These are phyloP conservation scores for Diplocarpon rosae DNA, from an alignment of 2,329 filamentous ascomycete genomes.

Conservation along the genomic window DNA sequence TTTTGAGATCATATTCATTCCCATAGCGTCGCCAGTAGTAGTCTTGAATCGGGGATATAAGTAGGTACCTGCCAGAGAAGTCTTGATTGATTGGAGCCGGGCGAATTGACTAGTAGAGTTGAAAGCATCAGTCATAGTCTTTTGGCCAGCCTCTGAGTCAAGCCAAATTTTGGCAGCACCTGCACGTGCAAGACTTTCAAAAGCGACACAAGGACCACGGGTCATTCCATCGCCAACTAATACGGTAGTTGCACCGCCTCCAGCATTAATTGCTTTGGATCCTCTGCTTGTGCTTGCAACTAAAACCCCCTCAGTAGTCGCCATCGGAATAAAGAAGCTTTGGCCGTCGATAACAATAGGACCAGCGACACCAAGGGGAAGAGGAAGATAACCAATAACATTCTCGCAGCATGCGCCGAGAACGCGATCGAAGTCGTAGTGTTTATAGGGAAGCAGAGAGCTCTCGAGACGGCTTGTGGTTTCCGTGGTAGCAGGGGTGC, in stretches of 20 bases:
- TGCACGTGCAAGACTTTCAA: conserved; percentile 79
- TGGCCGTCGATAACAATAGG: conserved; percentile 89
- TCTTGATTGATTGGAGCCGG: conserved; percentile 80
- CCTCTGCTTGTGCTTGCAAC: conserved; percentile 90
- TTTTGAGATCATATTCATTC: conserved; percentile 99
- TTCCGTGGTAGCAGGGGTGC: conserved; percentile 72
- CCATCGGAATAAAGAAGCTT: conserved; percentile 97
- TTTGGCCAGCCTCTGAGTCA: conserved; percentile 78
- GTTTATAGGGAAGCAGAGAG: conserved; percentile 77
- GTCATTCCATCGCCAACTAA: conserved; percentile 97
- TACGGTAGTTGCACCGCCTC: conserved; percentile 85
- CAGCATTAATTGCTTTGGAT: conserved; percentile 95
- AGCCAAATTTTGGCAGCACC: conserved; percentile 94
- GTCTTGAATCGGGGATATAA: conserved; percentile 98
- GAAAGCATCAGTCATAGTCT: conserved; percentile 81
- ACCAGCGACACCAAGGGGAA: conserved; percentile 89
- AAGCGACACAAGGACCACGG: conserved; percentile 83
- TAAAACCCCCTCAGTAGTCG: conserved; percentile 92
- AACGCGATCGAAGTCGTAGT: conserved; percentile 93
- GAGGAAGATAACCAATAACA: conserved; percentile 87
- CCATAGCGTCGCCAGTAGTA: conserved; percentile 97
- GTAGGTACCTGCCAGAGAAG: conserved; percentile 84
- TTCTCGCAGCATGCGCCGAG: conserved; percentile 98
- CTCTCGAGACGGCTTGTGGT: conserved; percentile 65
- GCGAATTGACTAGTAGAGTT: conserved; percentile 95